Percentiles rank a stretch among this genome's conserved stretches.
Evolutionary conservation across 2,329 filamentous ascomycete genomes (phyloP).

Genomic region (Thermothelomyces thermophilus): DNA sequence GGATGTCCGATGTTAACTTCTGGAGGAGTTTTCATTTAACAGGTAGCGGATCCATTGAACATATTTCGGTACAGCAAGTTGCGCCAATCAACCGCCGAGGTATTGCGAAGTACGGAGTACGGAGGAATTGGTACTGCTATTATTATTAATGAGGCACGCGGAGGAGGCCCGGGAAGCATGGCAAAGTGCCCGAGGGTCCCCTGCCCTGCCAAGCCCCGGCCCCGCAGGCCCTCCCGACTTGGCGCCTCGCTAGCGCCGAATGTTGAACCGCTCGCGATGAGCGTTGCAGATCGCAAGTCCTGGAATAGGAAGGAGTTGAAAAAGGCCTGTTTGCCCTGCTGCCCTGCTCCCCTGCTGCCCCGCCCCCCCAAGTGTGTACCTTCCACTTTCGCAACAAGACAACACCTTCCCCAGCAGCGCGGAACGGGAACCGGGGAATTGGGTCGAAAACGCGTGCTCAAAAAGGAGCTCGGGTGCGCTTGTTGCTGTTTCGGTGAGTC

Average conservation of each 20-base stretch:
- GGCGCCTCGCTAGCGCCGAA: not conserved
- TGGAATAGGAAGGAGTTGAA: not conserved
- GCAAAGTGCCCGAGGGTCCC: no score
- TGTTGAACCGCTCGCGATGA: not conserved
- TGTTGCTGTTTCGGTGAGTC: conserved; percentile 1
- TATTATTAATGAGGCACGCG: no score
- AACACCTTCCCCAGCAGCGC: not conserved
- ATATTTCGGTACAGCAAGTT: no score
- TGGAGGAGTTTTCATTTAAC: no score
- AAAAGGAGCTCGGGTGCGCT: not conserved
- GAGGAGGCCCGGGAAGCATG: no score
- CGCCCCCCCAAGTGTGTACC: not conserved
- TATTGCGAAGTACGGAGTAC: no score
- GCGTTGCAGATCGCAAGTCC: not conserved
- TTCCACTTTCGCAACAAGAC: not conserved
- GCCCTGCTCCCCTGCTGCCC: not conserved
- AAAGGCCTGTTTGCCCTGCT: not conserved
- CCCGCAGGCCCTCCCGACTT: not conserved
- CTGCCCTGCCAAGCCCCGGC: not conserved
- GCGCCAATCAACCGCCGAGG: no score
- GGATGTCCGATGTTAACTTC: no score
- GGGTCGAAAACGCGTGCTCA: not conserved
- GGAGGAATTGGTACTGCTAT: no score
- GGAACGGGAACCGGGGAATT: not conserved
- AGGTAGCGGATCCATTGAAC: no score